Percentiles rank a stretch among this genome's conserved stretches.
Evolutionary conservation across 164 flowering plant species (phyloP).

Genomic region (Liquidambar formosana): DNA sequence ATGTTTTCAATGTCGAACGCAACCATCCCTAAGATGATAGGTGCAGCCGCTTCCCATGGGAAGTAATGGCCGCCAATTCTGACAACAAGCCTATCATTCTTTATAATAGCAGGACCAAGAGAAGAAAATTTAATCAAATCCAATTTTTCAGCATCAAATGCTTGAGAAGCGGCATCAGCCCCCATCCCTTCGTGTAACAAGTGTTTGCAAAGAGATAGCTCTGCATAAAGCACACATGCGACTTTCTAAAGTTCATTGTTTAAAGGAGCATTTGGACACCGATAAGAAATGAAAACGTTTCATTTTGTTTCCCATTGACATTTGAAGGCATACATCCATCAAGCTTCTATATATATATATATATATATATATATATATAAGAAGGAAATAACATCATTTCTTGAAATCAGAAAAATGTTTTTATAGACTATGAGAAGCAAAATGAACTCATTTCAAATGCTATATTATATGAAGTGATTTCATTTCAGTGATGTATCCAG

Average conservation of each 20-base stretch:
- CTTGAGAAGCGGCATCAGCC: slow-evolving; percentile 54
- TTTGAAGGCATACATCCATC: neutral
- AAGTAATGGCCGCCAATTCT: slow-evolving; percentile 44
- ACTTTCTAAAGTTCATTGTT: slow-evolving; percentile 8
- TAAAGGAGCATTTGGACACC: neutral
- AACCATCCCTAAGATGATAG: slow-evolving; percentile 24
- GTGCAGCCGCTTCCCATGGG: neutral
- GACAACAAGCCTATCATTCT: slow-evolving; percentile 49
- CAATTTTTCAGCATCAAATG: slow-evolving; percentile 59
- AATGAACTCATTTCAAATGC: neutral
- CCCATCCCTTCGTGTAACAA: slow-evolving; percentile 60
- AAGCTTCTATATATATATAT: neutral
- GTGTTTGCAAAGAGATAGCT: slow-evolving; percentile 59
- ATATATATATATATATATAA: too few species aligned
- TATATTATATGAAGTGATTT: neutral
- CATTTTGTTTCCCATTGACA: neutral
- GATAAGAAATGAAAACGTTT: neutral
- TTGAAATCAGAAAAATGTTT: slow-evolving; percentile 1
- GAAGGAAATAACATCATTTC: neutral
- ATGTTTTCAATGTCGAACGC: slow-evolving; percentile 33
- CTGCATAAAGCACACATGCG: slow-evolving; percentile 32
- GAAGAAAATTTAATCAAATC: slow-evolving; percentile 38
- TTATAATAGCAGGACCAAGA: slow-evolving; percentile 37
- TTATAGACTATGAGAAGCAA: neutral
- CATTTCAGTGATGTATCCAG: neutral